Conservation (phyloP, 805 yeast species). For the Cyberlindnera xishuangbannaensis region DNA sequence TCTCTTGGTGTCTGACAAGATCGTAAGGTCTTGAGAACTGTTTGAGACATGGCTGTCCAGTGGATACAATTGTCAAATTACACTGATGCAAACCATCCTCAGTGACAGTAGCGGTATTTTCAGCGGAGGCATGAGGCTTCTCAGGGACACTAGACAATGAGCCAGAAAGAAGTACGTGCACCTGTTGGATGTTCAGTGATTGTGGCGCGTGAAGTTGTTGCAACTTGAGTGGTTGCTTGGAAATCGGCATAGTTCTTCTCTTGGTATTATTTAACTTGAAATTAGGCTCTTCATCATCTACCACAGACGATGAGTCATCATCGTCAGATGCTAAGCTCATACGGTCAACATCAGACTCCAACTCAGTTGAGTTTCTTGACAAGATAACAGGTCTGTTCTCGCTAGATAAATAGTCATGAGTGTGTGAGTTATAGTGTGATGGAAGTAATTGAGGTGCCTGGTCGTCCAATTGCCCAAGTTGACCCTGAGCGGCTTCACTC, state of each 20-base stretch:
- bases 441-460: constrained; percentile 8
- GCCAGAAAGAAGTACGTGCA: background rate
- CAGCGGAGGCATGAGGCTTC: no score
- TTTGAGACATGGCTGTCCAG: constrained; percentile 63
- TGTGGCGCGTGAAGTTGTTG: background rate
- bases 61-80: constrained; percentile 50
- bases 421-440: constrained; percentile 5
- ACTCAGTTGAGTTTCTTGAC: constrained; percentile 24
- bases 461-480: background rate
- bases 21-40: constrained; percentile 93
- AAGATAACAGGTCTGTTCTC: no score
- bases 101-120: no score
- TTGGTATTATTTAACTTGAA: constrained; percentile 3
- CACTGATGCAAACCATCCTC: constrained; percentile 40
- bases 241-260: constrained; percentile 2
- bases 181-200: constrained; percentile 1
- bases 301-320: constrained; percentile 26
- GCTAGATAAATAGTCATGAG: constrained; percentile 3
- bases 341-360: constrained; percentile 38
- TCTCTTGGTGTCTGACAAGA: constrained; percentile 90
- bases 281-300: constrained; percentile 19
- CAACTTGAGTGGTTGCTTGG: constrained; percentile 1
- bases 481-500: constrained; percentile 1
- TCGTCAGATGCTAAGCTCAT: constrained; percentile 33
- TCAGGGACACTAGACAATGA: background rate